These are phyloP conservation scores for Thermothelomyces thermophilus DNA, from an alignment of 2,329 filamentous ascomycete genomes.

Conservation along the genomic window DNA sequence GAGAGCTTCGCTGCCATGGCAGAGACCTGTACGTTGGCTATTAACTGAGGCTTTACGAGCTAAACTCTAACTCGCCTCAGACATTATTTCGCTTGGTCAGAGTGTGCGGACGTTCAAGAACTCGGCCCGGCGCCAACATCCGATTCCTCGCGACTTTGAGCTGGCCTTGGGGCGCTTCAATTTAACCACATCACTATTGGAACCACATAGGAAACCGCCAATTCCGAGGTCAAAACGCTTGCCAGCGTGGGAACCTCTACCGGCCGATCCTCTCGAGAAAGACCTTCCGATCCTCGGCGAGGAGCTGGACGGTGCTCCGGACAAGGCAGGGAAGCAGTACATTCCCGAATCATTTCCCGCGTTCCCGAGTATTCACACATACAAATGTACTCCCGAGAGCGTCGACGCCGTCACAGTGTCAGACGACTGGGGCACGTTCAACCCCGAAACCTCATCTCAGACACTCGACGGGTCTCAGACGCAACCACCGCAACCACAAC, in stretches of 20 bases:
- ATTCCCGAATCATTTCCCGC: constrained; percentile 54
- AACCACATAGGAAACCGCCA: constrained; percentile 51
- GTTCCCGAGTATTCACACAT: constrained; percentile 60
- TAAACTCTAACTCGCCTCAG: constrained; percentile 29
- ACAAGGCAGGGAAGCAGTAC: constrained; percentile 49
- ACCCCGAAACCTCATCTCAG: constrained; percentile 20
- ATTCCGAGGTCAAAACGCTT: constrained; percentile 36
- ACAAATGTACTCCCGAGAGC: constrained; percentile 50
- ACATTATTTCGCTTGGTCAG: constrained; percentile 43
- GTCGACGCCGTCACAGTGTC: constrained; percentile 30
- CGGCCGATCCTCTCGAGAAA: constrained; percentile 29
- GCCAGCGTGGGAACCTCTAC: constrained; percentile 34
- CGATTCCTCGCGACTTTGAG: constrained; percentile 53
- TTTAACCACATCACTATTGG: constrained; percentile 44
- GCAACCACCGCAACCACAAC: constrained; percentile 11
- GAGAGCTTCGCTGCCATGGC: constrained; percentile 51
- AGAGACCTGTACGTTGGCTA: constrained; percentile 46
- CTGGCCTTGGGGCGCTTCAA: constrained; percentile 46
- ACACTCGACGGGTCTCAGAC: constrained; percentile 13
- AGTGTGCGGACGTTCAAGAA: constrained; percentile 43
- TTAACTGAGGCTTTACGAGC: too few relatives aligned
- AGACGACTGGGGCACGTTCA: constrained; percentile 26
- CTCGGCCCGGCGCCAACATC: constrained; percentile 44
- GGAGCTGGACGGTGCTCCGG: constrained; percentile 52
- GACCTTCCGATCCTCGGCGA: constrained; percentile 43